phyloP scores from a whole-genome alignment of 768 basidiomycete species.

The Naganishia friedmannii region DNA sequence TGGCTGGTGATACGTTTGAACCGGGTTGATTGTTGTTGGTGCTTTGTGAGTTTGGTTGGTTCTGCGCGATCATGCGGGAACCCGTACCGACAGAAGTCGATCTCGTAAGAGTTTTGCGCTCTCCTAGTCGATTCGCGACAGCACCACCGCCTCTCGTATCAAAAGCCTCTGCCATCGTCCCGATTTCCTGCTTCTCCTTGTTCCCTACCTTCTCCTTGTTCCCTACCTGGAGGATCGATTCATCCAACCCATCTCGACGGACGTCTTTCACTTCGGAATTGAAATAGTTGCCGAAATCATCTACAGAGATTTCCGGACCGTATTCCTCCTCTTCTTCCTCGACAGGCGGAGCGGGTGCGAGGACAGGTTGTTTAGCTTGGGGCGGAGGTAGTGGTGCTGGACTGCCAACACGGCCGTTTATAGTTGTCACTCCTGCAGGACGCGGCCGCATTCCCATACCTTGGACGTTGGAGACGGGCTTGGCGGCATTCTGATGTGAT shows the following conservation, averaged over 20 bases:
- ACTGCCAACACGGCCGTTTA: neutral
- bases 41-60: neutral
- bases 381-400: neutral
- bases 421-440: neutral
- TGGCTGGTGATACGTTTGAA: neutral
- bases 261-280: constrained; percentile 17
- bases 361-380: neutral
- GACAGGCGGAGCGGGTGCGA: too few relatives aligned
- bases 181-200: neutral
- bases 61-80: neutral
- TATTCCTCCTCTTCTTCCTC: constrained; percentile 14
- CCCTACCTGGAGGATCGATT: neutral
- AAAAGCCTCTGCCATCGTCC: neutral
- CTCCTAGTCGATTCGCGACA: neutral
- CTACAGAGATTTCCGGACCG: constrained; percentile 10
- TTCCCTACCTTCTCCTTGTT: neutral
- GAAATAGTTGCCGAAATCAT: constrained; percentile 21
- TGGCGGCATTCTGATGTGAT: neutral
- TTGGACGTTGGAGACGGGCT: neutral
- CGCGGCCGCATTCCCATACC: constrained; percentile 20
- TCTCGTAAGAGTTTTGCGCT: neutral
- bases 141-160: neutral
- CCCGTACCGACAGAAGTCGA: constrained; percentile 3
- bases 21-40: neutral
- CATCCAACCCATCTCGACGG: constrained; percentile 11